Percentiles rank a stretch among this genome's conserved stretches.
These are phyloP conservation scores for Pugionium cornutum DNA, from an alignment of 345 rosid genomes.

Conservation along the genomic window DNA sequence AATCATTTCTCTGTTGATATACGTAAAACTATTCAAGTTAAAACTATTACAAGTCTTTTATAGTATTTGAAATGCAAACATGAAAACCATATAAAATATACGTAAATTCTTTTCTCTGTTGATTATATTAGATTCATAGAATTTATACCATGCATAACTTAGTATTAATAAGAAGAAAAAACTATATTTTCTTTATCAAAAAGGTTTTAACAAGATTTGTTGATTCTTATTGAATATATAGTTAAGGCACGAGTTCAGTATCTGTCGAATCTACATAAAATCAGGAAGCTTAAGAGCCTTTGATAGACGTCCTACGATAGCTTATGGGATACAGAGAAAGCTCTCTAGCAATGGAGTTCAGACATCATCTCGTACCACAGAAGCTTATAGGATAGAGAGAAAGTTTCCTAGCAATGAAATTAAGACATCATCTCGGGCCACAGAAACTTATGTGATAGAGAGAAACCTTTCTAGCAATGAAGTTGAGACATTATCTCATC, in stretches of 20 bases:
- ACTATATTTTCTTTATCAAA: too few relatives aligned
- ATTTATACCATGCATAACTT: background rate
- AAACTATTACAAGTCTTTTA: too few relatives aligned
- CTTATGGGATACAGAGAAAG: slow-evolving; percentile 15
- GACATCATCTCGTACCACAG: slow-evolving; percentile 26
- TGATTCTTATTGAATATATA: slow-evolving; percentile 2
- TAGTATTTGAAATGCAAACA: background rate
- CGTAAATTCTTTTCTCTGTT: background rate
- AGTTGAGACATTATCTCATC: slow-evolving; percentile 18
- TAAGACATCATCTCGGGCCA: slow-evolving; percentile 28
- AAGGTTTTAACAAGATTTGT: background rate
- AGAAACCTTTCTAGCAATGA: background rate
- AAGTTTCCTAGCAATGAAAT: slow-evolving; percentile 16
- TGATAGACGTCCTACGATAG: slow-evolving; percentile 36
- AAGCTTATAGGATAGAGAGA: slow-evolving; percentile 15
- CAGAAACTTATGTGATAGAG: slow-evolving; percentile 11
- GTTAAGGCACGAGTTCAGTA: slow-evolving; percentile 32
- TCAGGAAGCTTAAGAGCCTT: slow-evolving; percentile 35
- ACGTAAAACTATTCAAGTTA: too few relatives aligned
- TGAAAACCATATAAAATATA: background rate
- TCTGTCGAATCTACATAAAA: slow-evolving; percentile 39
- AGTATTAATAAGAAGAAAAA: too few relatives aligned
- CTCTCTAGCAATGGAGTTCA: slow-evolving; percentile 18
- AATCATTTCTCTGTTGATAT: too few relatives aligned
- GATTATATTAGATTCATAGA: background rate